Conservation (phyloP, 2,329 filamentous ascomycete species). For the Basipetospora chlamydospora region DNA sequence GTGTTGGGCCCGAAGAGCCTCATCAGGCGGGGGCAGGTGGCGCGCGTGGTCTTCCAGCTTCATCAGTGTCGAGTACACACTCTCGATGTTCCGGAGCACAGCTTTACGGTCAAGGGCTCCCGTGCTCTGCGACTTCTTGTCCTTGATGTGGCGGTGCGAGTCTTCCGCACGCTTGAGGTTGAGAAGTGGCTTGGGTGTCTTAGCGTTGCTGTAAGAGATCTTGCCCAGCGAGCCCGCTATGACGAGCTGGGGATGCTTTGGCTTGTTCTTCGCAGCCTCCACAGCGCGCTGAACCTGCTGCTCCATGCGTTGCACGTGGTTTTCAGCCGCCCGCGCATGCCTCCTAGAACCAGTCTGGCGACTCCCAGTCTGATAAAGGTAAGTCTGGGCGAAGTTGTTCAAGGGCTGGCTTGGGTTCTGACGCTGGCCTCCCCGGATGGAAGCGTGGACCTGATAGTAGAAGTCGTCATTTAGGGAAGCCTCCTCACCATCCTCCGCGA, state of each 20-base stretch:
- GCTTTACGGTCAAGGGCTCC: slow-evolving; percentile 64
- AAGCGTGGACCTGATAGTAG: slow-evolving; percentile 94
- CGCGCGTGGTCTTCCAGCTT: slow-evolving; percentile 87
- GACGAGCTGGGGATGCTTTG: slow-evolving; percentile 93
- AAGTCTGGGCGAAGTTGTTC: slow-evolving; percentile 94
- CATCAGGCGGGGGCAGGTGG: slow-evolving; percentile 52
- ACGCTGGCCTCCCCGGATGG: slow-evolving; percentile 78
- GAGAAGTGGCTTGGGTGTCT: slow-evolving; percentile 85
- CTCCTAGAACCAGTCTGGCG: slow-evolving; percentile 61
- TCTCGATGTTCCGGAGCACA: slow-evolving; percentile 74
- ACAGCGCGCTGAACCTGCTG: slow-evolving; percentile 96
- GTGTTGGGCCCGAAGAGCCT: slow-evolving; percentile 57
- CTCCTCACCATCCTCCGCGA: slow-evolving; percentile 67
- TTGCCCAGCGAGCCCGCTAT: slow-evolving; percentile 94
- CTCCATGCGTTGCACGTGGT: slow-evolving; percentile 97
- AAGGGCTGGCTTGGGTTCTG: slow-evolving; percentile 87
- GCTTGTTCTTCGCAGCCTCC: slow-evolving; percentile 91
- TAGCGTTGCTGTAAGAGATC: slow-evolving; percentile 97
- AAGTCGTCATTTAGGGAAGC: slow-evolving; percentile 82
- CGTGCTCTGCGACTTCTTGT: slow-evolving; percentile 23
- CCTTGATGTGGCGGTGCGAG: slow-evolving; percentile 33
- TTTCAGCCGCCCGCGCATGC: slow-evolving; percentile 73
- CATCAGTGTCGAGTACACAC: slow-evolving; percentile 79
- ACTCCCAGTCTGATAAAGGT: slow-evolving; percentile 86
- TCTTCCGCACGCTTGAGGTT: slow-evolving; percentile 86